Evolutionary conservation across 2,329 filamentous ascomycete species (phyloP), one percentile per base, ranked within the genome.

Genomic region (Aspergillus sp.): DNA sequence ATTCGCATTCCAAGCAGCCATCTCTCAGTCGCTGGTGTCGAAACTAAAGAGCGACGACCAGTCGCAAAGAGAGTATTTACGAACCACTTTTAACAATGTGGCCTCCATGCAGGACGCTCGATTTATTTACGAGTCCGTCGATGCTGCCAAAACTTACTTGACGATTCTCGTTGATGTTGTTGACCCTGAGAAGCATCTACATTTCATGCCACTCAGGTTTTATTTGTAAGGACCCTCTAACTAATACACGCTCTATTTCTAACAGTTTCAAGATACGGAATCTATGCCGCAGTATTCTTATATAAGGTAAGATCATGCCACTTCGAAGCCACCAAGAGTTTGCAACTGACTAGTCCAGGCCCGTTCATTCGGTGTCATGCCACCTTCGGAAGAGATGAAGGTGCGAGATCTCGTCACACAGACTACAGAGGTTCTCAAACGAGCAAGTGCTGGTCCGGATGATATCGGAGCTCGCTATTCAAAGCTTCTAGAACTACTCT

Each of bases 1-100:
- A 0, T 88, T 88, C 57, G 85, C 84, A 1, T 88, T 88, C 52
- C 85, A 88, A 58, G 84, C 85, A 3, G 85, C 82, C 1, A 79
- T 78, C 39, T 79, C 65, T 53, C 77, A 74, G 56, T 76, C 64
- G 43, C 64, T 66, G 50, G 72, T 61, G 38, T 61, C 57, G 45
- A 68, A 68, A 53, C 58, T 61, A 37, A 63, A 65, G 51, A 56
- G 58, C 13, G 57, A 69, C 49, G 53, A 59, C 33, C 51, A 60
- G 39, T 56, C 59, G 34, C 60, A 66, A 50, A 58, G 65, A 51
- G 62, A 73, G 34, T 66, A 70, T 46, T 53, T 71, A 10, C 59
- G 66, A 39, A 64, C 67, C 6, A 68, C 68, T 6, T 79, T 76
- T 54, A 70, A 67, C 39, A 77, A 81, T 44, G 69, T 83, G 3